Evolutionary conservation across 139 green algal species (phyloP), one percentile per base, ranked within the genome.

Genomic region (Pseudopediastrum boryanum): DNA sequence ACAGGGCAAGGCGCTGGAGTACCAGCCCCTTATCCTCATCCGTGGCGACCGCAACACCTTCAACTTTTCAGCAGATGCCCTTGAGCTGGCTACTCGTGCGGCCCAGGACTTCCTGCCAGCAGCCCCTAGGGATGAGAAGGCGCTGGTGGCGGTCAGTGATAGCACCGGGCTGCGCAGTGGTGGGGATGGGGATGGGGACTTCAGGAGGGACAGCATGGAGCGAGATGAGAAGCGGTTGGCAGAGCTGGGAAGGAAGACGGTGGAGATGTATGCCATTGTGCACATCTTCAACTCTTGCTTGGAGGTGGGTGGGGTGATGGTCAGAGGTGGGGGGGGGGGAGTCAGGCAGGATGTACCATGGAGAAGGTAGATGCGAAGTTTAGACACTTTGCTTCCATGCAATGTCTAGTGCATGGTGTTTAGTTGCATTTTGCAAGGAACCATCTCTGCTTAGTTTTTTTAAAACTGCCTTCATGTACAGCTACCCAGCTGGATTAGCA

Each of bases 201-300:
- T 81, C 43, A 79, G 84, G 12, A 85, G 87, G n/a, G 95, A 97
- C 77, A 84, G 62, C 0, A 88, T 95, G 29, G 92, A 98, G 83
- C 86, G 94, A 13, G 96, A 99, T 54, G 96, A 99, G 90, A 84
- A 85, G 79, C 87, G 95, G 21, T 85, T 99, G 62, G 92, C 90
- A 0, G 94, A 98, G 85, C 90, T 99, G 61, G 96, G 95, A 1
- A 86, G 91, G 10, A 84, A 84, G 27, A 95, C 91, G 0, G 87
- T 99, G 67, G 96, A 99, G 87, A 96, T 98, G 89, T 97, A 90
- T 83, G 94, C 94, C 1, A 87, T 97, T 21, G 78, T 89, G 5
- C 92, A 98, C 80, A 89, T 98, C 31, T 92, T 94, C 73, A 86
- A 65, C 10, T 85, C 92, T 21, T 80, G 77, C 31, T 68, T 97